Evolutionary conservation across 768 basidiomycete genomes (phyloP).

Genomic region (Lentinus brumalis): DNA sequence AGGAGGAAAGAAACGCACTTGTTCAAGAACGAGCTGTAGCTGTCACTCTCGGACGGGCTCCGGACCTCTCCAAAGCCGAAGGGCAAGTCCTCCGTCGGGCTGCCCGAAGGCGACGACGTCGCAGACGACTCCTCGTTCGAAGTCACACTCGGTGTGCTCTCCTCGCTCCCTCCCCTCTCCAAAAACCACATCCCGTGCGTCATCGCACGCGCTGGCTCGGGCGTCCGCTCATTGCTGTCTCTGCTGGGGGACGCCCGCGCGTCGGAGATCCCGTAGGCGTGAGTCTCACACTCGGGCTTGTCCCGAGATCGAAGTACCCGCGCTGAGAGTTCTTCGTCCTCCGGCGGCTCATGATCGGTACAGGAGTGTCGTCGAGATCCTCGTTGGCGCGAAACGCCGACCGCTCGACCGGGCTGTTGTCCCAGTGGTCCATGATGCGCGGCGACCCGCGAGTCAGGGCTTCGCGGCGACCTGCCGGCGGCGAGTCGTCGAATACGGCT

Average conservation of each 20-base stretch:
- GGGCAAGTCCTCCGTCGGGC: conserved; percentile 38
- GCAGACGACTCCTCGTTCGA: conserved; percentile 46
- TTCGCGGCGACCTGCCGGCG: not conserved
- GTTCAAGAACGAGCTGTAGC: conserved; percentile 65
- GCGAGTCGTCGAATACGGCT: conserved; percentile 10
- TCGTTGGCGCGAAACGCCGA: conserved; percentile 7
- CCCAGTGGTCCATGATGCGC: conserved; percentile 43
- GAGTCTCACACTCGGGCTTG: conserved; percentile 33
- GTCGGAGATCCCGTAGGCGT: conserved; percentile 47
- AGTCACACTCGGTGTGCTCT: conserved; percentile 50
- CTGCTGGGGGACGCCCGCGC: not conserved
- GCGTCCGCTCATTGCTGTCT: not conserved
- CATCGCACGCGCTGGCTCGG: conserved; percentile 10
- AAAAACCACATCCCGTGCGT: conserved; percentile 20
- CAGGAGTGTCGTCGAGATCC: conserved; percentile 27
- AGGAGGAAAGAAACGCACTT: conserved; percentile 45
- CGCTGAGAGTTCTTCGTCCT: conserved; percentile 54
- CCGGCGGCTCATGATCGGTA: conserved; percentile 16
- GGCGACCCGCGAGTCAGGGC: conserved; percentile 48
- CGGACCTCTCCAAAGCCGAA: conserved; percentile 10
- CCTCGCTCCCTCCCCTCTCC: conserved; percentile 32
- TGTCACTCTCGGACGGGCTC: conserved; percentile 26
- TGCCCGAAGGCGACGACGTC: conserved; percentile 39
- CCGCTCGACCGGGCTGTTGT: conserved; percentile 6
- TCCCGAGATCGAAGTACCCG: conserved; percentile 51